These are phyloP conservation scores for Neoboletus magnificus DNA, from an alignment of 768 basidiomycete genomes.

Conservation along the genomic window DNA sequence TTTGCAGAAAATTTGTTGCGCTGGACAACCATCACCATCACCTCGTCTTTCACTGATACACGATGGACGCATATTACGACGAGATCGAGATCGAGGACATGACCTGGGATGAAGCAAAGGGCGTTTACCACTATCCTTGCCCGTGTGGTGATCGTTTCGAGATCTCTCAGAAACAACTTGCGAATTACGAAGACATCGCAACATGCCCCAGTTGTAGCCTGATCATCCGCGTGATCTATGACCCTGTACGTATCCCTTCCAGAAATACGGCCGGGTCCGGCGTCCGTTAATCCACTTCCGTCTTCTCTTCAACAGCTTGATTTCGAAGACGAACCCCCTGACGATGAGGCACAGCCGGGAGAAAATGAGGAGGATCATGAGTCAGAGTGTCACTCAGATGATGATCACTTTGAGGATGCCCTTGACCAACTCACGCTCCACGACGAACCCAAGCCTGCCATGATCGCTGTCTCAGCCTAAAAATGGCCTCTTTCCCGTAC, in stretches of 20 bases:
- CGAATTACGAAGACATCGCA: slow-evolving; percentile 89
- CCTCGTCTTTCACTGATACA: not conserved
- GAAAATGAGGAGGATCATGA: slow-evolving; percentile 36
- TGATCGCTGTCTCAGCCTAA: slow-evolving; percentile 21
- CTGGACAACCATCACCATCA: too few relatives aligned
- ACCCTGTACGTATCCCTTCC: slow-evolving; percentile 65
- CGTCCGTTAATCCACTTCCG: not conserved
- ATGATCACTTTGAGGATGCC: slow-evolving; percentile 59
- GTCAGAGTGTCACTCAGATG: slow-evolving; percentile 37
- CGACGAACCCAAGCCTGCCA: slow-evolving; percentile 8
- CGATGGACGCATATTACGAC: slow-evolving; percentile 89
- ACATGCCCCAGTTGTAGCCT: slow-evolving; percentile 96
- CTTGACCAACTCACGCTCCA: slow-evolving; percentile 52
- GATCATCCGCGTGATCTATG: slow-evolving; percentile 88
- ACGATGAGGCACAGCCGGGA: slow-evolving; percentile 36
- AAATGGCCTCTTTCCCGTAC: not conserved
- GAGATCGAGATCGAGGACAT: slow-evolving; percentile 98
- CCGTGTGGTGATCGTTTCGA: slow-evolving; percentile 98
- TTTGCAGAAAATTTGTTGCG: not conserved
- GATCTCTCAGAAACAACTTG: slow-evolving; percentile 81
- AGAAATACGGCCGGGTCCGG: not conserved
- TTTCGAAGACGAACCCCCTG: slow-evolving; percentile 74
- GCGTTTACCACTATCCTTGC: slow-evolving; percentile 94
- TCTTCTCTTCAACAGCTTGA: slow-evolving; percentile 54
- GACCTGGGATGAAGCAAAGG: slow-evolving; percentile 78